phyloP scores from a whole-genome alignment of 2,329 filamentous ascomycete genomes.

The Penicillium verrucosum region DNA sequence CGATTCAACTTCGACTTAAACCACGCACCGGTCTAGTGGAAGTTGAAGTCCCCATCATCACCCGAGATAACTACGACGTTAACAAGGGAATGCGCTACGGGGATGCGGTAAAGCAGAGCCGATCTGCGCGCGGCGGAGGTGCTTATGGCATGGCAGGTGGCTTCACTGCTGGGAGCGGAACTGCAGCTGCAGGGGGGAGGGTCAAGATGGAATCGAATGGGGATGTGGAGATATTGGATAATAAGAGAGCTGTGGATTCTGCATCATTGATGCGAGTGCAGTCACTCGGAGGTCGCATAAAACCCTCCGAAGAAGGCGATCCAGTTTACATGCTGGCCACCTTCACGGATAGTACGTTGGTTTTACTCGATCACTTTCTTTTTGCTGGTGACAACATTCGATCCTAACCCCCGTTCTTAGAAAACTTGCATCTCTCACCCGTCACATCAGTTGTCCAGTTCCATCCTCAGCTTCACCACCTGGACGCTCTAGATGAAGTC shows the following conservation, averaged over 20 bases:
- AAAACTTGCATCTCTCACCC: conserved; percentile 81
- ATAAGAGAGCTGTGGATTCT: conserved; percentile 33
- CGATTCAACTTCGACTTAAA: conserved; percentile 78
- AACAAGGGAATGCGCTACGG: conserved; percentile 81
- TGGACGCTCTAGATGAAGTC: conserved; percentile 78
- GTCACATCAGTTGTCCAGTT: conserved; percentile 81
- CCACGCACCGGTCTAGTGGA: conserved; percentile 78
- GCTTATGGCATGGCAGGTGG: conserved; percentile 69
- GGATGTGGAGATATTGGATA: conserved; percentile 34
- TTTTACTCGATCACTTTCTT: background rate
- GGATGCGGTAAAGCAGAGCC: conserved; percentile 62
- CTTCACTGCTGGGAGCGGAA: conserved; percentile 60
- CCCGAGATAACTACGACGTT: conserved; percentile 72
- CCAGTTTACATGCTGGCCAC: conserved; percentile 83
- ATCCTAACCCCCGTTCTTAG: conserved; percentile 43
- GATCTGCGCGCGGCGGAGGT: conserved; percentile 57
- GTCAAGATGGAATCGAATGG: conserved; percentile 22
- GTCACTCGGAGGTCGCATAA: conserved; percentile 79
- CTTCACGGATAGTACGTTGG: conserved; percentile 71
- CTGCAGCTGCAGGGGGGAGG: conserved; percentile 26
- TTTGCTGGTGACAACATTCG: background rate
- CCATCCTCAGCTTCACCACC: conserved; percentile 85
- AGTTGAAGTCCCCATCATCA: conserved; percentile 81
- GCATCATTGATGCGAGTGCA: conserved; percentile 67
- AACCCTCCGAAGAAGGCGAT: conserved; percentile 66